A percentile compares a stretch with the other conserved stretches of the same genome.
These are phyloP conservation scores for Sporisorium iseilematis-ciliati DNA, from an alignment of 1,284 basidiomycete species.

Conservation along the genomic window DNA sequence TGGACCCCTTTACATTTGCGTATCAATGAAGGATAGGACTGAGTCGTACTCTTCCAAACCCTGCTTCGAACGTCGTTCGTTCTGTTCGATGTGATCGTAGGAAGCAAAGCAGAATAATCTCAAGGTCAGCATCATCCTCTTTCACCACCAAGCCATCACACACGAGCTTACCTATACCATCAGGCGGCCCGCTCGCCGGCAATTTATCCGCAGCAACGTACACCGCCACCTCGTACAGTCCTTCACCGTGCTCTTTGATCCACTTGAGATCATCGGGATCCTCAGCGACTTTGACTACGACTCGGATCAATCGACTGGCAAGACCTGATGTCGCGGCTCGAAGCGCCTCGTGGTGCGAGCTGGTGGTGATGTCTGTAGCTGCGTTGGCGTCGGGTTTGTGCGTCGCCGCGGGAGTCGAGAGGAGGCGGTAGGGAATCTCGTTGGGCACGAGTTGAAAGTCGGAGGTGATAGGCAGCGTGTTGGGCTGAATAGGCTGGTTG, in stretches of 20 bases:
- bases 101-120: not conserved
- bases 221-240: slow-evolving; percentile 52
- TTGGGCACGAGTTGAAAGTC: slow-evolving; percentile 36
- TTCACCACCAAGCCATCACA: too few species aligned
- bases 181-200: slow-evolving; percentile 36
- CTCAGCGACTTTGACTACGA: slow-evolving; percentile 44
- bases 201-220: slow-evolving; percentile 48
- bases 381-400: slow-evolving; percentile 18
- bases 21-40: slow-evolving; percentile 36
- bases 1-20: not conserved
- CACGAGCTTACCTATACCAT: slow-evolving; percentile 42
- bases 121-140: slow-evolving; percentile 3
- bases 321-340: not conserved
- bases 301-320: slow-evolving; percentile 13
- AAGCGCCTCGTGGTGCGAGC: slow-evolving; percentile 16
- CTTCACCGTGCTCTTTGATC: slow-evolving; percentile 49
- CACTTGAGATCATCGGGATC: slow-evolving; percentile 45
- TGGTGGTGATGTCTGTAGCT: slow-evolving; percentile 9
- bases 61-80: slow-evolving; percentile 33
- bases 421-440: slow-evolving; percentile 31
- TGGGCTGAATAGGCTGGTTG: slow-evolving; percentile 32
- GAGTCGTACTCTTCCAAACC: slow-evolving; percentile 30
- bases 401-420: slow-evolving; percentile 7
- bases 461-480: slow-evolving; percentile 25
- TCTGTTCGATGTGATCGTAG: slow-evolving; percentile 9